Evolutionary conservation across 78 protist species (phyloP).

Genomic region (Pigoraptor vietnamica): DNA sequence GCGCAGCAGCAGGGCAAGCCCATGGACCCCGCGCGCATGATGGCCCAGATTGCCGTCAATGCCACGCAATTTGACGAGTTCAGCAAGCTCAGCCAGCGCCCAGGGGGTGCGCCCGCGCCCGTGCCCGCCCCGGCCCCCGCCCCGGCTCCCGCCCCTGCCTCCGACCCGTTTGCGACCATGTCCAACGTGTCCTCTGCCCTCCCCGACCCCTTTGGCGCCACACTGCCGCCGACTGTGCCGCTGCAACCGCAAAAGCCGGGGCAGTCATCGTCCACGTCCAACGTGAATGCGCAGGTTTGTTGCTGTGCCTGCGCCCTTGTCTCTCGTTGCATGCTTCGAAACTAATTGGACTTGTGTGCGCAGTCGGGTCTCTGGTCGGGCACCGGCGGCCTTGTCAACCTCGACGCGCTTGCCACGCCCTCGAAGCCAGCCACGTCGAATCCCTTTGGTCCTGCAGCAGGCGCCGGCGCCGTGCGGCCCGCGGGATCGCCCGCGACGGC

Average conservation of each 20-base stretch:
- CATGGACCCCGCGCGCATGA: background rate
- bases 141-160: background rate
- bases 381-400: background rate
- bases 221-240: background rate
- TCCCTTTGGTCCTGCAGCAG: background rate
- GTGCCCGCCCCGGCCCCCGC: background rate
- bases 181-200: background rate
- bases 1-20: background rate
- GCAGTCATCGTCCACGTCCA: background rate
- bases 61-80: background rate
- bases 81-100: background rate
- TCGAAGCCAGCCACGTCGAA: background rate
- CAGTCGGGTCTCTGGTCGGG: background rate
- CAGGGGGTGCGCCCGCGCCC: background rate
- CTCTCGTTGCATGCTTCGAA: too few species aligned
- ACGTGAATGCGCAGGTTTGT: background rate
- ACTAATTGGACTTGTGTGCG: too few species aligned
- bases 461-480: background rate
- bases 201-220: background rate
- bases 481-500: background rate
- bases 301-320: too few species aligned
- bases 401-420: background rate
- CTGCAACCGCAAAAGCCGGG: background rate
- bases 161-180: background rate
- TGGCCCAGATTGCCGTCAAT: background rate